phyloP scores from a whole-genome alignment of 108 stramenopile species.

The Chaetoceros muelleri region DNA sequence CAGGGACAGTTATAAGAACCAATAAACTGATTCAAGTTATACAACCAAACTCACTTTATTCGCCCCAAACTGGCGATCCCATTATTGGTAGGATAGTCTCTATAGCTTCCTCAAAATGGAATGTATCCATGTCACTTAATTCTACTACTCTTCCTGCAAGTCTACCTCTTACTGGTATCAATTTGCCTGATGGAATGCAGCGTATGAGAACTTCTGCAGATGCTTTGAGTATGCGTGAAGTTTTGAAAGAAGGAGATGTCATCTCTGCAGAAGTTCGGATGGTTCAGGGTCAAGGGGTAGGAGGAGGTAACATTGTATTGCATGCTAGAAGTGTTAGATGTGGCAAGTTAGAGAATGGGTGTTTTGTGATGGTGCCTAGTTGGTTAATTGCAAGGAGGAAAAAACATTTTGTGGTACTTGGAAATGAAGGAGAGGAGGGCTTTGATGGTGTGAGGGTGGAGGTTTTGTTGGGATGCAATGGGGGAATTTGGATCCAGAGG shows the following conservation, averaged over 20 bases:
- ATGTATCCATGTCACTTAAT: too few relatives aligned
- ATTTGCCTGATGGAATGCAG: constrained; percentile 89
- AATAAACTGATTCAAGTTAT: constrained; percentile 95
- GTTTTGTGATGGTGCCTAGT: constrained; percentile 67
- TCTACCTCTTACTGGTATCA: constrained; percentile 83
- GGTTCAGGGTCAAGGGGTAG: constrained; percentile 40
- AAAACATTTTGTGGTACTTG: constrained; percentile 56
- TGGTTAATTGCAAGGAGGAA: constrained; percentile 63
- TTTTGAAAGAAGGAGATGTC: constrained; percentile 87
- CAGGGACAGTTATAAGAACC: constrained; percentile 88
- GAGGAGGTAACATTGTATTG: constrained; percentile 81
- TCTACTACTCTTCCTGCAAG: constrained; percentile 44
- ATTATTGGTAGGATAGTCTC: constrained; percentile 90
- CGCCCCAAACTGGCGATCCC: constrained; percentile 92
- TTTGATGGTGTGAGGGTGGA: constrained; percentile 28
- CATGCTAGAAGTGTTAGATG: constrained; percentile 89
- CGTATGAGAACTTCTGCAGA: constrained; percentile 94
- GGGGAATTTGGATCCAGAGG: constrained; percentile 83
- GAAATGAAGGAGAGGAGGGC: constrained; percentile 17
- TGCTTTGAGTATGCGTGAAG: constrained; percentile 85
- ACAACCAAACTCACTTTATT: constrained; percentile 58
- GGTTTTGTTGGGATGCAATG: constrained; percentile 73
- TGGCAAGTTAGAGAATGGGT: constrained; percentile 92
- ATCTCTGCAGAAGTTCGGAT: constrained; percentile 86
- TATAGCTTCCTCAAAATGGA: constrained; percentile 85